These are phyloP conservation scores for Pleoardoris graminearum DNA, from an alignment of 2,329 filamentous ascomycete species.

Conservation along the genomic window DNA sequence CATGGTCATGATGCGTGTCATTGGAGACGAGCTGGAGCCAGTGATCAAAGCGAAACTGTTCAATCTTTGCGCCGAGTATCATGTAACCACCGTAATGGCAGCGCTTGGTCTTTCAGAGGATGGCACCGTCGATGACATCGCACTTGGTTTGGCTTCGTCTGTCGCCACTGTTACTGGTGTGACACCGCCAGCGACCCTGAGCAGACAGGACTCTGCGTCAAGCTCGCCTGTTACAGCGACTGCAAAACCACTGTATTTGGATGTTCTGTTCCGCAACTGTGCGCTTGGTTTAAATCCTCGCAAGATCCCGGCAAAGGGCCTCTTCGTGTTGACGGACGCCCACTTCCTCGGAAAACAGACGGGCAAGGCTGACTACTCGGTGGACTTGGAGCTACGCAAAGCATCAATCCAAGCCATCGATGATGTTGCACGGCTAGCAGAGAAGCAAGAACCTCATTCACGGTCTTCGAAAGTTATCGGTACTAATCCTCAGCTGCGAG, in stretches of 20 bases:
- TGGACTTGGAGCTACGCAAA: slow-evolving; percentile 72
- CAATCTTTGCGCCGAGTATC: slow-evolving; percentile 85
- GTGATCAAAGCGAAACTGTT: slow-evolving; percentile 85
- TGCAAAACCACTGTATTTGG: slow-evolving; percentile 59
- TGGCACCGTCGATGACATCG: slow-evolving; percentile 67
- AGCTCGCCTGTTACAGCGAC: slow-evolving; percentile 24
- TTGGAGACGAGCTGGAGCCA: slow-evolving; percentile 93
- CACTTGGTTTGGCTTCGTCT: slow-evolving; percentile 75
- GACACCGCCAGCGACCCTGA: slow-evolving; percentile 53
- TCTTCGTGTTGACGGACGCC: slow-evolving; percentile 78
- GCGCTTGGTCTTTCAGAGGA: slow-evolving; percentile 71
- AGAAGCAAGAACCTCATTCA: slow-evolving; percentile 17
- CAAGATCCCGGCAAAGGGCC: slow-evolving; percentile 71
- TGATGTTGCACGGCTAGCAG: slow-evolving; percentile 59
- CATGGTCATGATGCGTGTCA: slow-evolving; percentile 84
- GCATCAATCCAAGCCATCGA: slow-evolving; percentile 84
- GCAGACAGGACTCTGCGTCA: slow-evolving; percentile 34
- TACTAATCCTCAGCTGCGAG: slow-evolving; percentile 51
- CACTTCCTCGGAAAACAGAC: slow-evolving; percentile 70
- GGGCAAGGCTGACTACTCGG: slow-evolving; percentile 65
- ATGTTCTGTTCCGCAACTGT: slow-evolving; percentile 79
- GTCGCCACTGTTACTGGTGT: slow-evolving; percentile 75
- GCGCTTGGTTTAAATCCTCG: slow-evolving; percentile 83
- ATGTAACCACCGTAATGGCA: slow-evolving; percentile 79
- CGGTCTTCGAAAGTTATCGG: slow-evolving; percentile 10